These are phyloP conservation scores for Talaromyces sp. DNA, from an alignment of 2,329 filamentous ascomycete genomes.

Conservation along the genomic window DNA sequence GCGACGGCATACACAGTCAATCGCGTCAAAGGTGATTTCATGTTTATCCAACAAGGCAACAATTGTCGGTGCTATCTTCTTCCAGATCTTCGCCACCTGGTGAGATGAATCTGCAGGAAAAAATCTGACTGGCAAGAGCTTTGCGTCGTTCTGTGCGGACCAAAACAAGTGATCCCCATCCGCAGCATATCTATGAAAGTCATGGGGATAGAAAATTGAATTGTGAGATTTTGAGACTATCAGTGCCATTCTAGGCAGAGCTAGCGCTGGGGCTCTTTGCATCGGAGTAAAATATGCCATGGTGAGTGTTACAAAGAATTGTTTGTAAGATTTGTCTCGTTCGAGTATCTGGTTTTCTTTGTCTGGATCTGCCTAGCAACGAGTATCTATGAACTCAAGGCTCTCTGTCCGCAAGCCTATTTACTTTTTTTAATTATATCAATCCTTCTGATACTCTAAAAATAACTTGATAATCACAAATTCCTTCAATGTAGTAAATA, in stretches of 20 bases:
- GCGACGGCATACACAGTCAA: slow-evolving; percentile 4
- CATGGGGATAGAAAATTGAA: background rate
- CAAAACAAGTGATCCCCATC: background rate
- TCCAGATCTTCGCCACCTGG: background rate
- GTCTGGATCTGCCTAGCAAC: background rate
- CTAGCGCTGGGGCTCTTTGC: background rate
- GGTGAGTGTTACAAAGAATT: background rate
- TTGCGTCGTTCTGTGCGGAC: background rate
- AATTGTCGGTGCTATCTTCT: background rate
- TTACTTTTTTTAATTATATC: background rate
- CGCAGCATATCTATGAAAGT: background rate
- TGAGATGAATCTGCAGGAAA: background rate
- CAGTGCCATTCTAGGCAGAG: background rate
- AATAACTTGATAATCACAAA: background rate
- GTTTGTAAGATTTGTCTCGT: background rate
- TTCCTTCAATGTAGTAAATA: background rate
- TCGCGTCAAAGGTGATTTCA: background rate
- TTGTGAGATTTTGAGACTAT: background rate
- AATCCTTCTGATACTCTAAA: background rate
- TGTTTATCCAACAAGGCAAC: background rate
- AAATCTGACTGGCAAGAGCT: background rate
- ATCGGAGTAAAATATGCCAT: background rate
- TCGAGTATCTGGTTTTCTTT: background rate
- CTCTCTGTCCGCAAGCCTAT: too few relatives aligned
- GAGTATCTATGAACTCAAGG: background rate